Conservation (phyloP, 2,329 filamentous ascomycete species). For the Arthroderma sp. region DNA sequence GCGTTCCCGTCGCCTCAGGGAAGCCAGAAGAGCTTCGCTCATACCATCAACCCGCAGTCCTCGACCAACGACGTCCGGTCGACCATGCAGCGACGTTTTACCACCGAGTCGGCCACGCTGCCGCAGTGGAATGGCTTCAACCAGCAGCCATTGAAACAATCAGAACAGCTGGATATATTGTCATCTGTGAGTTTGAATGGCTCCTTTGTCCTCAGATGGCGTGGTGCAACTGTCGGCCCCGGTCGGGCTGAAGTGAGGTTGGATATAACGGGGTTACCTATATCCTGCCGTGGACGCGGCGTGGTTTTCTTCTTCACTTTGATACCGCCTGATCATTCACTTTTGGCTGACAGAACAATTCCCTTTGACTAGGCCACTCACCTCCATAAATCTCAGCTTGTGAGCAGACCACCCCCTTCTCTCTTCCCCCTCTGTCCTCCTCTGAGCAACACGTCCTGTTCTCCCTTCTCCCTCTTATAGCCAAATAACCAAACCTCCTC, state of each 20-base stretch:
- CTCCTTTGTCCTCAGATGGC: slow-evolving; percentile 2
- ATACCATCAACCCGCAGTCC: slow-evolving; percentile 30
- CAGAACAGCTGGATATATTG: slow-evolving; percentile 43
- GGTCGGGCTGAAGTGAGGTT: slow-evolving; percentile 6
- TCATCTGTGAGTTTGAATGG: slow-evolving; percentile 38
- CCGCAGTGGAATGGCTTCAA: slow-evolving; percentile 59
- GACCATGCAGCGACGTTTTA: slow-evolving; percentile 80
- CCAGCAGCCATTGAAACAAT: slow-evolving; percentile 39
- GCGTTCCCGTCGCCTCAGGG: slow-evolving; percentile 63
- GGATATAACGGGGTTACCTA: neutral
- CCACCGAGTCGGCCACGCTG: slow-evolving; percentile 75
- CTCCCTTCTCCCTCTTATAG: neutral
- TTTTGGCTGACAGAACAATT: slow-evolving; percentile 8
- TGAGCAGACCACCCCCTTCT: slow-evolving; percentile 13
- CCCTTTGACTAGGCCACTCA: slow-evolving; percentile 17
- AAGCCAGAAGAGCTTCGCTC: slow-evolving; percentile 46
- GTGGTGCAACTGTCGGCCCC: slow-evolving; percentile 2
- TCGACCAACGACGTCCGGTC: slow-evolving; percentile 59
- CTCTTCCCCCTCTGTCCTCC: neutral
- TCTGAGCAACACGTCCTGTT: neutral
- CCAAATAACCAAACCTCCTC: neutral
- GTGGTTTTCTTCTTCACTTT: neutral
- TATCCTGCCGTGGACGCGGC: neutral
- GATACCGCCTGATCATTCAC: slow-evolving; percentile 1
- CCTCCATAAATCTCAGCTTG: slow-evolving; percentile 19